Conservation (phyloP, 805 yeast species). For the Candida manassasensis region DNA sequence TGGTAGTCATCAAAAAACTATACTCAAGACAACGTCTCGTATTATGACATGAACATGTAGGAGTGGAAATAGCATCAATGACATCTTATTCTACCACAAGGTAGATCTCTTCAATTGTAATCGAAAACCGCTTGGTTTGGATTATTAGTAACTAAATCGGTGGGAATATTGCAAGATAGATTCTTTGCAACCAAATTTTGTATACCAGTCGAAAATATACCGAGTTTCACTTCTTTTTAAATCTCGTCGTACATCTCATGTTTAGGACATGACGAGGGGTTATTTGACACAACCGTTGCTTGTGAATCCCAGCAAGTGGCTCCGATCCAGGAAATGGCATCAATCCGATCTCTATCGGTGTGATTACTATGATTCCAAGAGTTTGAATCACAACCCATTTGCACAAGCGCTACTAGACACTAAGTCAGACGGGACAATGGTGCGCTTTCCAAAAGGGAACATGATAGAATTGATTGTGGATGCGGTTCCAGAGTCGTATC, state of each 20-base stretch:
- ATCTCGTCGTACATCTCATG: background rate
- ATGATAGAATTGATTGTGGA: conserved; percentile 10
- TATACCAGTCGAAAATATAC: no score
- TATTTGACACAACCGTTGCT: conserved; percentile 26
- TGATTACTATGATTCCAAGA: conserved; percentile 14
- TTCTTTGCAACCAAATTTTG: no score
- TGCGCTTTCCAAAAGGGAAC: conserved; percentile 26
- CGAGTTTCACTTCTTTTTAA: no score
- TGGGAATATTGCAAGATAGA: no score
- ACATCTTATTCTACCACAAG: no score
- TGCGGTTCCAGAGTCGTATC: conserved; percentile 6
- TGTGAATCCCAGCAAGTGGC: conserved; percentile 26
- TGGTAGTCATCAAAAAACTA: no score
- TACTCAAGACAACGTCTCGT: no score
- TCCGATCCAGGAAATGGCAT: conserved; percentile 19
- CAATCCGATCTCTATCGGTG: conserved; percentile 14
- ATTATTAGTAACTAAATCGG: no score
- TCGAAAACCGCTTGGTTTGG: no score
- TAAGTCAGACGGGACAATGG: conserved; percentile 18
- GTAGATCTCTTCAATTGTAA: no score
- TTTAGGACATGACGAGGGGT: background rate
- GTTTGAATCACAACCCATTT: conserved; percentile 24
- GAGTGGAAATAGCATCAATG: background rate
- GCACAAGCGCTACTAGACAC: conserved; percentile 21
- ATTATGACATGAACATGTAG: no score